Evolutionary conservation across 2,329 filamentous ascomycete species (phyloP), one percentile per base, ranked within the genome.

Genomic region (Epicoccum nigrum): DNA sequence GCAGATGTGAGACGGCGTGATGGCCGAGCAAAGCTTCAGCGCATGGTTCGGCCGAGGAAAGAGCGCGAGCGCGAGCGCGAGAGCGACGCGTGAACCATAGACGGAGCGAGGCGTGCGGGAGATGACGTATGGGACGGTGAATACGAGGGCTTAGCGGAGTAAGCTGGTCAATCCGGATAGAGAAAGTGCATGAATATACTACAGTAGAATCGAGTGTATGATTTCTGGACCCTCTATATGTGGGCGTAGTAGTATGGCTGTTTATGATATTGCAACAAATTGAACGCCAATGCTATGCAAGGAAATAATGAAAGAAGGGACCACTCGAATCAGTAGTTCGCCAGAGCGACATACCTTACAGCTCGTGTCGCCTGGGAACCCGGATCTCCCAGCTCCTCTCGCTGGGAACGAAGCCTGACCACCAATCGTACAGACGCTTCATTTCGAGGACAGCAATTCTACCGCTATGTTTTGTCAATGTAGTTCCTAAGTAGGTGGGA

Each of bases 401-500:
- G 20, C 77, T 76, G 4, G 86, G 79, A 12, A 83, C 81, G 51
- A 84, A 68, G n/a, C 86, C 86, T 32, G 87, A 70, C 80, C 84
- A 89, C 66, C 76, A 86, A 45, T 82, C 77, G 76, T 82, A 87
- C 21, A 84, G 59, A 31, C 85, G 77, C 20, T 73, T 74, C 6
- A 78, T 48, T 66, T 88, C 86, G 4, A 81, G 70, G 20, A 81
- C 59, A 13, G 78, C 55, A 34, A 88, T 83, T 44, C 78, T 73
- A 45, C 74, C 76, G 39, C 81, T 84, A 51, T 25, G 51, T 1
- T 19, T 23, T 33, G 31, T 65, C 56, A 65, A 55, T 32, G 40
- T 37, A 13, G 11, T 23, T 43, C 15, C 16, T 15, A 12, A 9
- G 23, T 31, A 7, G 17, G 28, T 21, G 6, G 7, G 12, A 20